phyloP scores from a whole-genome alignment of 2,329 filamentous ascomycete species.

The Calonectria pseudoturangicola region DNA sequence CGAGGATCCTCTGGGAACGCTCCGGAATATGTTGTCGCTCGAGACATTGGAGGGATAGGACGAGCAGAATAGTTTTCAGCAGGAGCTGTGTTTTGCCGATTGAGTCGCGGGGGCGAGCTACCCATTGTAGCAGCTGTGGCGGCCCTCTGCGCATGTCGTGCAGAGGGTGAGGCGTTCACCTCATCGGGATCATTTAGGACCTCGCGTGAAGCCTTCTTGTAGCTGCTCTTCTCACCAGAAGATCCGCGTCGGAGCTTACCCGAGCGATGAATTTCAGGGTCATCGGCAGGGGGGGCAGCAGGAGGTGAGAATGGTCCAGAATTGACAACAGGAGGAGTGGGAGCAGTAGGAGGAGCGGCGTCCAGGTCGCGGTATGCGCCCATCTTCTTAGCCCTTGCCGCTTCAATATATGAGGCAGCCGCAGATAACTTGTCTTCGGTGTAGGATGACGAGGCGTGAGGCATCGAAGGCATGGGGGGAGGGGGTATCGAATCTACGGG shows the following conservation, averaged over 20 bases:
- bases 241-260: slow-evolving; percentile 59
- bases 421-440: neutral
- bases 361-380: slow-evolving; percentile 48
- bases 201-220: slow-evolving; percentile 57
- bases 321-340: slow-evolving; percentile 60
- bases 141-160: slow-evolving; percentile 55
- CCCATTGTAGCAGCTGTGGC: slow-evolving; percentile 52
- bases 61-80: slow-evolving; percentile 54
- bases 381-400: slow-evolving; percentile 53
- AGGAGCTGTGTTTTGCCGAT: slow-evolving; percentile 61
- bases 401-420: slow-evolving; percentile 58
- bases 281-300: slow-evolving; percentile 50
- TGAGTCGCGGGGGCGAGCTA: slow-evolving; percentile 59
- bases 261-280: slow-evolving; percentile 59
- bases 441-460: slow-evolving; percentile 36
- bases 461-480: slow-evolving; percentile 46
- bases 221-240: slow-evolving; percentile 57
- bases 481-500: slow-evolving; percentile 47
- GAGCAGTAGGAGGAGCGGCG: slow-evolving; percentile 56
- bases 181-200: slow-evolving; percentile 57
- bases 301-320: slow-evolving; percentile 54
- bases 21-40: slow-evolving; percentile 60
- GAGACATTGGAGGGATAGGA: slow-evolving; percentile 54
- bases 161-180: slow-evolving; percentile 55
- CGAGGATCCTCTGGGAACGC: slow-evolving; percentile 55